These are phyloP conservation scores for Phytomonas sp. DNA, from an alignment of 208 protist genomes.

Conservation along the genomic window DNA sequence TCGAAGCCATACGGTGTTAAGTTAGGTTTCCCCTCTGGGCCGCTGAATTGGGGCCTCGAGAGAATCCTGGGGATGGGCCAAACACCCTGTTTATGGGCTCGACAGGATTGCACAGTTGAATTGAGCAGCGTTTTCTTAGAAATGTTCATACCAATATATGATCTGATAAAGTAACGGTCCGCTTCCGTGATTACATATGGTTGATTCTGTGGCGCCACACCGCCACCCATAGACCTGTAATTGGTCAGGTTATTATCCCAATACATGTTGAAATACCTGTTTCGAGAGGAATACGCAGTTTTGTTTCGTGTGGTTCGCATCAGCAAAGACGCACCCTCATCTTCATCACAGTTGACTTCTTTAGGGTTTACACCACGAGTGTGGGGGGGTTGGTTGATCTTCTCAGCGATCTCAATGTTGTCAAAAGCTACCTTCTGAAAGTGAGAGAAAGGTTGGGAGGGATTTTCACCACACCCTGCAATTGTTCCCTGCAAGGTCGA, in stretches of 20 bases:
- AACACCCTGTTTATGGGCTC: background rate
- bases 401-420: background rate
- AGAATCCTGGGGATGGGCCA: background rate
- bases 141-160: background rate
- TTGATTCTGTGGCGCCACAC: background rate
- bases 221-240: background rate
- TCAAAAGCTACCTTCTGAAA: background rate
- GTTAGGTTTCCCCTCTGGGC: too few relatives aligned
- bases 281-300: background rate
- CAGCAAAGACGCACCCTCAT: background rate
- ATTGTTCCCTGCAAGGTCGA: background rate
- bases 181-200: background rate
- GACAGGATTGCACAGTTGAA: background rate
- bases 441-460: background rate
- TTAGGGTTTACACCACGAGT: background rate
- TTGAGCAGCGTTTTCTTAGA: background rate
- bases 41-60: too few relatives aligned
- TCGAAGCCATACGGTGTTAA: too few relatives aligned
- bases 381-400: background rate
- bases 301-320: background rate
- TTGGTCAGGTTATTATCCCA: background rate
- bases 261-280: background rate
- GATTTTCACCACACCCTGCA: background rate
- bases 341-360: background rate
- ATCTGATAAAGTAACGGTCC: background rate